Evolutionary conservation across 2,329 filamentous ascomycete genomes (phyloP).

Genomic region (Knufia fluminis): DNA sequence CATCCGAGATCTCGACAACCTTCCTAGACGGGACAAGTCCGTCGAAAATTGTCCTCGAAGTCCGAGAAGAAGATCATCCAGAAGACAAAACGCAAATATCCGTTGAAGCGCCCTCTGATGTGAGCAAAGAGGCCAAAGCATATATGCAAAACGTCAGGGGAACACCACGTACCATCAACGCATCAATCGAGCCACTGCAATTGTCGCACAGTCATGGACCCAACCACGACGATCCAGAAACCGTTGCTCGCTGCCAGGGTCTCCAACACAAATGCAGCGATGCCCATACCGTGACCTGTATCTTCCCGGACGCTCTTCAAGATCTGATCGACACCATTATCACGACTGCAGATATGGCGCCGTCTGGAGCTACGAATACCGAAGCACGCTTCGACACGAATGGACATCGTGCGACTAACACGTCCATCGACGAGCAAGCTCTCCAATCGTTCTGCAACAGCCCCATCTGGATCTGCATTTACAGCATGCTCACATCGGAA

Average conservation of each 20-base stretch:
- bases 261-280: background rate
- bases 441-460: background rate
- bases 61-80: too few species aligned
- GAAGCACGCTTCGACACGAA: background rate
- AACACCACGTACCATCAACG: background rate
- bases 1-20: background rate
- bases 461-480: background rate
- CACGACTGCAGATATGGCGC: background rate
- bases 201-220: background rate
- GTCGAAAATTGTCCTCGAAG: background rate
- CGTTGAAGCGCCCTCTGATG: background rate
- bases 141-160: background rate
- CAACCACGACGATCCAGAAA: background rate
- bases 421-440: background rate
- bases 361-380: background rate
- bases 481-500: background rate
- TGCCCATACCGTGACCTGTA: background rate
- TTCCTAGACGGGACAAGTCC: background rate
- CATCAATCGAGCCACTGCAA: background rate
- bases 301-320: background rate
- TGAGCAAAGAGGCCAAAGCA: background rate
- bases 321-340: background rate
- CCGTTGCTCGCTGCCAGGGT: background rate
- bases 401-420: background rate
- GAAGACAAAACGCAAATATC: too few species aligned